Conservation (phyloP, 2,329 filamentous ascomycete species). For the Aschersonia sp. region DNA sequence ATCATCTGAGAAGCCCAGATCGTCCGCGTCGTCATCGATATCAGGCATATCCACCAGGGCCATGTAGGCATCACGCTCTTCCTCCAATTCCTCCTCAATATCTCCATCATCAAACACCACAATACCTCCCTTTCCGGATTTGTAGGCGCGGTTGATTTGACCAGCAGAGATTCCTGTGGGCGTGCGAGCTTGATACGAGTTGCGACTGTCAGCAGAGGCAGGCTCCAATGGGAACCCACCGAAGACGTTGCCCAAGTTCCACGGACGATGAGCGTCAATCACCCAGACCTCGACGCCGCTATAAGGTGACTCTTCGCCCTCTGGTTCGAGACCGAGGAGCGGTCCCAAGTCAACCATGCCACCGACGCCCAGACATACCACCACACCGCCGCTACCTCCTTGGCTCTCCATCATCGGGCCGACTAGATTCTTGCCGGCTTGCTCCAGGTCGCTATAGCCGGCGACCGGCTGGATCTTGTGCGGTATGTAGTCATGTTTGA, state of each 20-base stretch:
- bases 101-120: constrained; percentile 95
- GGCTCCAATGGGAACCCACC: constrained; percentile 51
- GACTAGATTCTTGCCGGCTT: constrained; percentile 64
- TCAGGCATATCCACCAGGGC: constrained; percentile 86
- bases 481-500: constrained; percentile 94
- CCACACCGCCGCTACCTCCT: constrained; percentile 75
- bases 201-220: constrained; percentile 25
- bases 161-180: constrained; percentile 58
- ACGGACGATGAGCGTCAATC: constrained; percentile 78
- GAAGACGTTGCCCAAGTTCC: constrained; percentile 92
- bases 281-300: constrained; percentile 92
- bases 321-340: constrained; percentile 54
- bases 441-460: constrained; percentile 79
- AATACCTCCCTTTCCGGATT: constrained; percentile 69
- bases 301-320: constrained; percentile 52
- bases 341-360: constrained; percentile 79
- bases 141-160: constrained; percentile 56
- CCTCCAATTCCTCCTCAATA: constrained; percentile 65
- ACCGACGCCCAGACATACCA: constrained; percentile 84
- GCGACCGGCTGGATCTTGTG: constrained; percentile 94
- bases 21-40: constrained; percentile 61
- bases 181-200: constrained; percentile 33
- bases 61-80: constrained; percentile 69
- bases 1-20: constrained; percentile 42
- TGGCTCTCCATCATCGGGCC: constrained; percentile 72